Conservation (phyloP, 2,329 filamentous ascomycete species). For the Pseudogymnoascus pannorum region DNA sequence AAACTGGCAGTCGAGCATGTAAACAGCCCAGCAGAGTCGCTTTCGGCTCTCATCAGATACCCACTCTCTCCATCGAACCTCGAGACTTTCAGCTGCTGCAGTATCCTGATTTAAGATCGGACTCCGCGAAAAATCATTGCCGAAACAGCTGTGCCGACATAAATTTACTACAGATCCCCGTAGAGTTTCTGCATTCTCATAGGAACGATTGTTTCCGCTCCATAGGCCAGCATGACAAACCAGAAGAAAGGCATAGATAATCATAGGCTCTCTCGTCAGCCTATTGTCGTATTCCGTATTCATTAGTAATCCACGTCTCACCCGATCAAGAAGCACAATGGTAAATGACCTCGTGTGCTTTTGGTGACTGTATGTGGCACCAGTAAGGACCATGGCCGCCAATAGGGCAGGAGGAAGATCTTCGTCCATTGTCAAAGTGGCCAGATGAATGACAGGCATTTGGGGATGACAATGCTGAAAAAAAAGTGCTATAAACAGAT, state of each 20-base stretch:
- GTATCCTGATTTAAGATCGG: background rate
- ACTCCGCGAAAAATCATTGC: background rate
- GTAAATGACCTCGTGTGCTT: conserved; percentile 21
- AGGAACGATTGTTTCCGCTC: conserved; percentile 24
- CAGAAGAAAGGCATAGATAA: conserved; percentile 21
- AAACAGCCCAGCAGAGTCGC: conserved; percentile 21
- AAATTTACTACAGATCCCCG: conserved; percentile 18
- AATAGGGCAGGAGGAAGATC: conserved; percentile 21
- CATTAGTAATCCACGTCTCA: conserved; percentile 20
- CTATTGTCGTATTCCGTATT: conserved; percentile 19
- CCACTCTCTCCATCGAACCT: background rate
- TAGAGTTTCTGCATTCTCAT: conserved; percentile 20
- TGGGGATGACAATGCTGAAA: conserved; percentile 23
- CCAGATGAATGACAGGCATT: conserved; percentile 22
- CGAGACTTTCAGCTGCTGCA: background rate
- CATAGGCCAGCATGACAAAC: conserved; percentile 21
- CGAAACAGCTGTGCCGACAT: background rate
- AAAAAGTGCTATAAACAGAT: conserved; percentile 23
- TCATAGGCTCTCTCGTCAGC: conserved; percentile 20
- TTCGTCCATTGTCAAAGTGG: conserved; percentile 20
- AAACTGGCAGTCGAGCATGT: conserved; percentile 21
- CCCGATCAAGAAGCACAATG: conserved; percentile 21
- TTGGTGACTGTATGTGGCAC: conserved; percentile 20
- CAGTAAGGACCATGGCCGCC: conserved; percentile 20
- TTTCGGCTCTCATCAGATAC: conserved; percentile 15